phyloP scores from a whole-genome alignment of 352 stramenopile genomes.

The Pythium guiyangense region DNA sequence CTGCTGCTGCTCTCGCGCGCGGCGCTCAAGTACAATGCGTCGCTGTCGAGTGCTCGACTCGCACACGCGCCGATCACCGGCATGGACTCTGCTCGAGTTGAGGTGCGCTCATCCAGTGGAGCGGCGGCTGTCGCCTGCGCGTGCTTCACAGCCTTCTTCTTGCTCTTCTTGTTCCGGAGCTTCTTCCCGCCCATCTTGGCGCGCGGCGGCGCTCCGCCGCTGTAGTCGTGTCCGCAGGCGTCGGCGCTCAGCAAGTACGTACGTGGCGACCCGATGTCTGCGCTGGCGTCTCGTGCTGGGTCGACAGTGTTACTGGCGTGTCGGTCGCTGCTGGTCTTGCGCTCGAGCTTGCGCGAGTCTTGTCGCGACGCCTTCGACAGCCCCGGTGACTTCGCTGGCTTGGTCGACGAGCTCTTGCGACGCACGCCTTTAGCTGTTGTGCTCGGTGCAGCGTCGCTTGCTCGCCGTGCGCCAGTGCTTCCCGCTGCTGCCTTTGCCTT shows the following conservation, averaged over 20 bases:
- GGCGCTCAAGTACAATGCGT: neutral
- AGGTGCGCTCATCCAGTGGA: neutral
- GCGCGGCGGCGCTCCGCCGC: slow-evolving; percentile 9
- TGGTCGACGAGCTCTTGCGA: slow-evolving; percentile 2
- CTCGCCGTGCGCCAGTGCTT: neutral
- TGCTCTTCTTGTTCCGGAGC: slow-evolving; percentile 21
- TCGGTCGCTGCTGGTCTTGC: neutral
- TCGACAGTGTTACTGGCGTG: neutral
- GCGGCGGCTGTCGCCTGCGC: neutral
- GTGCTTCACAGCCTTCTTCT: slow-evolving; percentile 8
- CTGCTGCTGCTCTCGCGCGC: slow-evolving; percentile 6
- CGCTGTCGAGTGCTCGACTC: neutral
- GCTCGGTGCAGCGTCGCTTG: neutral
- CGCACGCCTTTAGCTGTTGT: slow-evolving; percentile 2
- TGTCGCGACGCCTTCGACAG: neutral
- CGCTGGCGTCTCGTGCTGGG: neutral
- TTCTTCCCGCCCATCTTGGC: slow-evolving; percentile 35
- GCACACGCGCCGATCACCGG: neutral
- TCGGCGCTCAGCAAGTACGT: slow-evolving; percentile 1
- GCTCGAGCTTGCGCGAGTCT: neutral
- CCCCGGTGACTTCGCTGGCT: slow-evolving; percentile 3
- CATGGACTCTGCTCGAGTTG: slow-evolving; percentile 1
- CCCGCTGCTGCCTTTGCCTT: neutral
- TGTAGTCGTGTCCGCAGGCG: neutral
- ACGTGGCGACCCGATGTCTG: neutral